Base-by-base conservation (phyloP, 106 monocot species). In the Platanthera guangdongensis region DNA sequence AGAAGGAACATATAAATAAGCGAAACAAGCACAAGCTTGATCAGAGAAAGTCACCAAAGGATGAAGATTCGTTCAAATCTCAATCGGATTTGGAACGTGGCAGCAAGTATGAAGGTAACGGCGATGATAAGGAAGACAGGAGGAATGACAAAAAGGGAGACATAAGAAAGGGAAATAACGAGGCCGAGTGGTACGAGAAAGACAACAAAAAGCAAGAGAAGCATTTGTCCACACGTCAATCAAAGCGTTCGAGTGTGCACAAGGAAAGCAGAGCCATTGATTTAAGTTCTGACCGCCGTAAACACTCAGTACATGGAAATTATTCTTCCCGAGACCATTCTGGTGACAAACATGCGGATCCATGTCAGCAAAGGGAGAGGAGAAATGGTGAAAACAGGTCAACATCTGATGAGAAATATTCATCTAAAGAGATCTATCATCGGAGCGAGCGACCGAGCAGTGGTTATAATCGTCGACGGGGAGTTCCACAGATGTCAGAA, bases 401-500 rank as follows among this genome's bases (percentile, higher is more conserved):
- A 55, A 55, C 15, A 63, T 39, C 67, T 39, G 39, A 67, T 52
- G 32, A 70, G 25, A 64, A 28, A 4, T 50, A 64, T 75, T 53
- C 63, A 63, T 59, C 59, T n/a, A 59, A 59, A 30, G 78, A 81
- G 65, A 50, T 15, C 18, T 12, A 67, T 22, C 48, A 19, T 8
- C 77, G 76, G 22, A 80, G 50, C 8, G 51, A 5, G 16, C 51
- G 75, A 28, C 80, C 74, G 5, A 72, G 55, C 6, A 75, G 67
- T 68, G 79, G 84, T 59, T 85, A 84, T 45, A 85, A 78, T 15
- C 76, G 72, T 8, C 80, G 63, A 11, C 87, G 82, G 2, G 71
- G 71, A 6, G 87, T 85, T 19, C 91, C 85, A 19, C 87, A 88
- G 74, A 81, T 97, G 80, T 80, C 93, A 1, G 87, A 89, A 65